phyloP scores from a whole-genome alignment of 2,329 filamentous ascomycete genomes.

The Coniella vitis region DNA sequence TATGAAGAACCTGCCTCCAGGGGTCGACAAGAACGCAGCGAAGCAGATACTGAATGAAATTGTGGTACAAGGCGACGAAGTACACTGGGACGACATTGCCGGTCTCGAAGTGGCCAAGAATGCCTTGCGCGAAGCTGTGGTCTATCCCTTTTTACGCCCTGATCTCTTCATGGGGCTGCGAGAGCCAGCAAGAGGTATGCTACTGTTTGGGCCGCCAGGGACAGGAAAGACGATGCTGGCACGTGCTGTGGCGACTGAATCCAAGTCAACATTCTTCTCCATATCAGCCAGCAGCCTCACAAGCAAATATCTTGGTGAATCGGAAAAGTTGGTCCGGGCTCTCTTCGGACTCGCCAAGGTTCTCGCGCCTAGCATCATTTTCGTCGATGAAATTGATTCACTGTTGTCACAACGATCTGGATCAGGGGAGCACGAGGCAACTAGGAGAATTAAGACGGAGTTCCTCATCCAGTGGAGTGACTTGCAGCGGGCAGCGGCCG shows the following conservation, averaged over 20 bases:
- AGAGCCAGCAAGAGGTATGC: conserved; percentile 89
- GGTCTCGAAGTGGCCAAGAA: conserved; percentile 86
- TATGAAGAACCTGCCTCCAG: conserved; percentile 71
- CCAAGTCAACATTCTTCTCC: conserved; percentile 90
- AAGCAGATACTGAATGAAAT: conserved; percentile 95
- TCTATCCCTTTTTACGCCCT: conserved; percentile 91
- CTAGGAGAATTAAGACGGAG: conserved; percentile 90
- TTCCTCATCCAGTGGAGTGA: conserved; percentile 98
- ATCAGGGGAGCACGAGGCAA: conserved; percentile 85
- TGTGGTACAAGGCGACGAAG: conserved; percentile 87
- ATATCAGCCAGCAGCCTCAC: conserved; percentile 92
- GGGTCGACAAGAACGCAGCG: conserved; percentile 74
- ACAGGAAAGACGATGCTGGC: conserved; percentile 99
- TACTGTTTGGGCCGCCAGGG: conserved; percentile 93
- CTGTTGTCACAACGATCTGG: conserved; percentile 78
- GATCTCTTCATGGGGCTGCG: conserved; percentile 94
- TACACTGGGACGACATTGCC: conserved; percentile 90
- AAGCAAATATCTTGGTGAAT: conserved; percentile 93
- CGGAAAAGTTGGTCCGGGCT: conserved; percentile 90
- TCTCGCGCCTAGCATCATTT: conserved; percentile 91
- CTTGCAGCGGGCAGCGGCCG: conserved; percentile 83
- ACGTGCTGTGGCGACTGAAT: conserved; percentile 89
- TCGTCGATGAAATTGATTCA: conserved; percentile 97
- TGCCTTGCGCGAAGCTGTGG: conserved; percentile 88
- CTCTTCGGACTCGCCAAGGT: conserved; percentile 84